Percentiles rank a stretch among this genome's conserved stretches.
phyloP scores from a whole-genome alignment of 2,329 filamentous ascomycete species.

The Calonectria pauciramosa region DNA sequence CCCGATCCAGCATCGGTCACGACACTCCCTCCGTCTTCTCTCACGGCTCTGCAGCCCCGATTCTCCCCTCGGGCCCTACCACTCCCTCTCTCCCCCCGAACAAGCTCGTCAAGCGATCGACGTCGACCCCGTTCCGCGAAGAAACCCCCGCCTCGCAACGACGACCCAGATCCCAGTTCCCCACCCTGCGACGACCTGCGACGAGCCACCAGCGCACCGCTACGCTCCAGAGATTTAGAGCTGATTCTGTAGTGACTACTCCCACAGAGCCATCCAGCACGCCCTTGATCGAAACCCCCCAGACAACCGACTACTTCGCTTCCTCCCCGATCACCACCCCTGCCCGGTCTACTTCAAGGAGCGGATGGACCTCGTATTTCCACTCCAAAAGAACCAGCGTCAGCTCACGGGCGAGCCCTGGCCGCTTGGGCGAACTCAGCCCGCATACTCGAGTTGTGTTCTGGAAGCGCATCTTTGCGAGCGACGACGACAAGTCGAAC shows the following conservation, averaged over 20 bases:
- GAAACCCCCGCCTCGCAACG: constrained; percentile 59
- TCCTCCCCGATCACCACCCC: constrained; percentile 42
- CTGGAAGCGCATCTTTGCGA: constrained; percentile 47
- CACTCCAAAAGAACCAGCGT: constrained; percentile 57
- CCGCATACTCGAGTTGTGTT: constrained; percentile 39
- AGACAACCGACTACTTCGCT: constrained; percentile 47
- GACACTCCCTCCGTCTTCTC: constrained; percentile 78
- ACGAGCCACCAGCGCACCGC: constrained; percentile 85
- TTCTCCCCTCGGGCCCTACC: constrained; percentile 60
- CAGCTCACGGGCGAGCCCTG: constrained; percentile 36
- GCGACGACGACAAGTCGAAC: constrained; percentile 38
- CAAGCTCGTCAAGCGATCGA: constrained; percentile 82
- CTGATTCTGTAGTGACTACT: constrained; percentile 45
- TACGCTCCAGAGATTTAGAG: constrained; percentile 71
- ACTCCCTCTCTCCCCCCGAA: constrained; percentile 71
- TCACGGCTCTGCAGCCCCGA: constrained; percentile 76
- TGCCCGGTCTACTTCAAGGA: constrained; percentile 33
- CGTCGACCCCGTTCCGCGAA: constrained; percentile 65
- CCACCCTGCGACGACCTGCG: constrained; percentile 78
- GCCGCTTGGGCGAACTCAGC: constrained; percentile 46
- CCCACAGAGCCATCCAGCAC: constrained; percentile 46
- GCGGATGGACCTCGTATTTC: constrained; percentile 70
- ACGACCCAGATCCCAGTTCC: constrained; percentile 71
- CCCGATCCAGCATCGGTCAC: constrained; percentile 74
- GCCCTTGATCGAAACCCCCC: constrained; percentile 53